Base-by-base conservation (phyloP, 1,284 basidiomycete species). In the Porodaedalea pini region DNA sequence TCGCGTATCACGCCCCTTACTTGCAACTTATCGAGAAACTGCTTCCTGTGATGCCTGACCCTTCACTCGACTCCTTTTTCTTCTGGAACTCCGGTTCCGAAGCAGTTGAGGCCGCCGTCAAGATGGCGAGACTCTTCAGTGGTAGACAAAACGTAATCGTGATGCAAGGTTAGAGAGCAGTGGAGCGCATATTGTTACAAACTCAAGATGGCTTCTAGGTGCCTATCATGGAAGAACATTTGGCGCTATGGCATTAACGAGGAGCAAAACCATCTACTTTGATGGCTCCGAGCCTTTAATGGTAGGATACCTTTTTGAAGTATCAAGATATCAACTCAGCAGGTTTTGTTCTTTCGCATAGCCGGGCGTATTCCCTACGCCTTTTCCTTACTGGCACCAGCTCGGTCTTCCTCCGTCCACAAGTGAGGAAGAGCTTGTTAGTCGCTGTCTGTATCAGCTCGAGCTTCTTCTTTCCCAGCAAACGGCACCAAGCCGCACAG, bases 21-120 rank as follows among this genome's bases (percentile, higher is more conserved):
- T 77, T 92, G 19, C 75, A 82, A 51, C 83, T 94, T 62, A 86
- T 93, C 63, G 80, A 92, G 68, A 80, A 79, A 59, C 78, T 94
- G 6, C 71, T 92, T n/a, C 88, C 90, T 1, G 73, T 89, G 62
- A 90, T 94, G 83, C 92, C 94, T 0, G 77, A 96, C 71, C 78
- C 85, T 0, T 94, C 92, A 2, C 80, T 98, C 43, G 90, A 95
- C 72, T 92, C 92, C 17, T 95, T 98, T 80, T 96, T 92, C 80
- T 91, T 95, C 73, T 93, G 90, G 90, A 98, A 94, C 77, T 96
- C 93, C 4, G 94, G 93, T 13, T 88, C 92, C 2, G 94, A 97
- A 69, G 94, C 92, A 0, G 81, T 94, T 39, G 92, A 97, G 72
- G 91, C 85, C 1, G 77, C 88, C 1, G 70, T 94, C 59, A 94